Evolutionary conservation across 2,329 filamentous ascomycete genomes (phyloP).

Genomic region (Sclerotinia subarctica): DNA sequence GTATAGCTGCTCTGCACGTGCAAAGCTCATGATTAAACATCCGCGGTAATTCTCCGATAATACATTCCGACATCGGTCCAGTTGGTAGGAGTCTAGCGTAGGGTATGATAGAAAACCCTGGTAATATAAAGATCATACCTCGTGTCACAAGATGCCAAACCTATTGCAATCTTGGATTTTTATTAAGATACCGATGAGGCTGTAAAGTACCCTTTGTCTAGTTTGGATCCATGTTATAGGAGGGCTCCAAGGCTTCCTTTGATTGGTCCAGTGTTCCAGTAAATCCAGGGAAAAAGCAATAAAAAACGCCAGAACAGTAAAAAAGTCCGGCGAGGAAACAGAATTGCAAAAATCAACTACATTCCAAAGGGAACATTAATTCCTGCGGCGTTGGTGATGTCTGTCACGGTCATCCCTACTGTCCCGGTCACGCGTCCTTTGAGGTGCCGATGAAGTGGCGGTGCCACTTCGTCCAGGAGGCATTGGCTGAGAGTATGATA

Average conservation of each 20-base stretch:
- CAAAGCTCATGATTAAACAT: conserved; percentile 27
- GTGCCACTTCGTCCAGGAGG: conserved; percentile 30
- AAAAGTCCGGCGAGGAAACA: conserved; percentile 24
- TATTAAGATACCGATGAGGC: conserved; percentile 26
- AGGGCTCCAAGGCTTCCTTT: conserved; percentile 29
- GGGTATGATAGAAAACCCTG: conserved; percentile 25
- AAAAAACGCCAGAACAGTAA: conserved; percentile 35
- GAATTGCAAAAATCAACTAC: conserved; percentile 26
- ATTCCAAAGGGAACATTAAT: conserved; percentile 27
- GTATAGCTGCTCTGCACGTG: conserved; percentile 29
- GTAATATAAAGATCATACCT: conserved; percentile 26
- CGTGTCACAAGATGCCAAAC: conserved; percentile 26
- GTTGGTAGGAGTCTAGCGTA: conserved; percentile 24
- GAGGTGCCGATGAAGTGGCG: conserved; percentile 30
- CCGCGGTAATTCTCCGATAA: conserved; percentile 23
- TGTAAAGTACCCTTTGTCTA: conserved; percentile 27
- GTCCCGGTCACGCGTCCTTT: conserved; percentile 30
- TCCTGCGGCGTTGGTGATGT: conserved; percentile 30
- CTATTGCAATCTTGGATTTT: conserved; percentile 28
- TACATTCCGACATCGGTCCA: conserved; percentile 27
- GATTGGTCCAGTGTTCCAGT: conserved; percentile 27
- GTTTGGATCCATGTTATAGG: conserved; percentile 30
- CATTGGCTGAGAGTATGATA: conserved; percentile 30
- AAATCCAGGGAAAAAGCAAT: conserved; percentile 29
- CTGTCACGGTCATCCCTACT: conserved; percentile 34